phyloP scores from a whole-genome alignment of 2,329 filamentous ascomycete species.

The Diaporthe velutina region DNA sequence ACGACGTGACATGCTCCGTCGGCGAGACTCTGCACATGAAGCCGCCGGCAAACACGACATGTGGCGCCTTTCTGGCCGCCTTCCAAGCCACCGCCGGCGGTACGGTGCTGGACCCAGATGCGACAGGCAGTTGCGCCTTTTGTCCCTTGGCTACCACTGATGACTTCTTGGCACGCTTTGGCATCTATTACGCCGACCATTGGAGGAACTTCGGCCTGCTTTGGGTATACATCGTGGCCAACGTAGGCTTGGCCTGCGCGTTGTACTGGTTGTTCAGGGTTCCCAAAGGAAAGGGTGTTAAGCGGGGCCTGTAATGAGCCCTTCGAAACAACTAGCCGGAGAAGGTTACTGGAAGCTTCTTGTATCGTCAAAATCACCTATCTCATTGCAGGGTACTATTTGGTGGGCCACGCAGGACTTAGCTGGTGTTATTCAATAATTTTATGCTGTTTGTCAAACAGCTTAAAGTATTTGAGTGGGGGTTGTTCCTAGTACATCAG shows the following conservation, averaged over 20 bases:
- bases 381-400: too few species aligned
- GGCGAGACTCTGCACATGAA: neutral
- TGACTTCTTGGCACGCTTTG: neutral
- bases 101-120: neutral
- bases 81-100: neutral
- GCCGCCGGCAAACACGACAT: neutral
- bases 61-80: neutral
- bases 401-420: too few species aligned
- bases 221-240: neutral
- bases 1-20: neutral
- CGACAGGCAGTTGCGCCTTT: neutral
- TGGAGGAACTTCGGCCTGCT: conserved; percentile 18
- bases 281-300: neutral
- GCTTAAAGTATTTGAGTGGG: too few species aligned
- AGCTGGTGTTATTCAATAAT: too few species aligned
- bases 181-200: neutral
- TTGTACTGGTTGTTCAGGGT: conserved; percentile 4
- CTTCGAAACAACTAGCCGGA: neutral
- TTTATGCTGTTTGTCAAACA: too few species aligned
- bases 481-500: too few species aligned
- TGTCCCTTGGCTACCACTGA: neutral
- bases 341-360: too few species aligned
- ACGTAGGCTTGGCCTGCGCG: neutral
- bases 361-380: too few species aligned
- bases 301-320: neutral